Evolutionary conservation across 2,329 filamentous ascomycete genomes (phyloP).

Genomic region (Colletotrichum graminicola): DNA sequence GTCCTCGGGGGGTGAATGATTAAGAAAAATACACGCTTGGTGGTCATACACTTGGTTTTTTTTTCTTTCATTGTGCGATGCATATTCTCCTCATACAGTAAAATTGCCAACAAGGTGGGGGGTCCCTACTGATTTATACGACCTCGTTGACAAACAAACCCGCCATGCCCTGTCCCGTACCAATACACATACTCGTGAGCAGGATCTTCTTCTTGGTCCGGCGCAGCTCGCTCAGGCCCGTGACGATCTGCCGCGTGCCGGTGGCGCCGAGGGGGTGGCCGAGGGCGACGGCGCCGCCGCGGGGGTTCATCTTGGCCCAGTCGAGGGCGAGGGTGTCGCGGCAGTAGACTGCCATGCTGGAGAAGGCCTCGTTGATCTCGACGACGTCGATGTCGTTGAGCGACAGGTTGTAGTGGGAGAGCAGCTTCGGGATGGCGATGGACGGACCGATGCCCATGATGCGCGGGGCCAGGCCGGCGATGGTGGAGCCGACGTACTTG

Average conservation of each 20-base stretch:
- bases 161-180: slow-evolving; percentile 77
- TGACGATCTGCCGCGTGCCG: slow-evolving; percentile 86
- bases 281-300: slow-evolving; percentile 85
- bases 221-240: slow-evolving; percentile 86
- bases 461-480: slow-evolving; percentile 88
- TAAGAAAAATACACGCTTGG: background rate
- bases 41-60: background rate
- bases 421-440: slow-evolving; percentile 83
- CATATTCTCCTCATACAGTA: too few relatives aligned
- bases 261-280: slow-evolving; percentile 87
- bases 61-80: background rate
- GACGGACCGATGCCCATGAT: slow-evolving; percentile 96
- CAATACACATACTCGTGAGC: slow-evolving; percentile 90
- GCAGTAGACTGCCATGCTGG: slow-evolving; percentile 97
- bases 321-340: slow-evolving; percentile 78
- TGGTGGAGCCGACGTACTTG: slow-evolving; percentile 93
- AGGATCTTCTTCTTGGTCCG: slow-evolving; percentile 90
- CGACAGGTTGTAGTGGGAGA: slow-evolving; percentile 81
- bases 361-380: slow-evolving; percentile 98
- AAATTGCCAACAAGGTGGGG: background rate
- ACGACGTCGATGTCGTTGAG: slow-evolving; percentile 88
- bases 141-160: slow-evolving; percentile 73
- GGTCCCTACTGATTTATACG: slow-evolving; percentile 16
- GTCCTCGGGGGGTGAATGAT: too few relatives aligned
- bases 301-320: slow-evolving; percentile 82